Evolutionary conservation across 306 rosid genomes (phyloP).

Genomic region (Styphnolobium japonicum): DNA sequence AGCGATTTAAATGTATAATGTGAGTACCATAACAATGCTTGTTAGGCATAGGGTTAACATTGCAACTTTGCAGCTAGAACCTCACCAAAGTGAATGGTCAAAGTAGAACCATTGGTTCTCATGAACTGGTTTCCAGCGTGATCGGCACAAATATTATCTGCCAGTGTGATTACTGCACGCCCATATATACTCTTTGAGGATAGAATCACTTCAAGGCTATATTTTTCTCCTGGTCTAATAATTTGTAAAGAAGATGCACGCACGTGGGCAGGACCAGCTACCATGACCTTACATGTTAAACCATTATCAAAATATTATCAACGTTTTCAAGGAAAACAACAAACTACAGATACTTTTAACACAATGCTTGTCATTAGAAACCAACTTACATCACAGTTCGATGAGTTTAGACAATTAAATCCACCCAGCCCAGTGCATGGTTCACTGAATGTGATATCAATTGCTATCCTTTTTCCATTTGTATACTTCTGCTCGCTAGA

Average conservation of each 20-base stretch:
- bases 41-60: background rate
- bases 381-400: constrained; percentile 62
- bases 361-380: background rate
- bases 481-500: constrained; percentile 40
- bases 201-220: constrained; percentile 46
- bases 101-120: constrained; percentile 46
- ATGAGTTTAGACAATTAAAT: constrained; percentile 52
- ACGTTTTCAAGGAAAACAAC: background rate
- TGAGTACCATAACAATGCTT: background rate
- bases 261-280: constrained; percentile 48
- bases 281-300: constrained; percentile 40
- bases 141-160: constrained; percentile 48
- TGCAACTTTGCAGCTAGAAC: background rate
- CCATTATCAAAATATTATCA: background rate
- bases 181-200: constrained; percentile 33
- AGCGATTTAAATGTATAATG: constrained; percentile 4
- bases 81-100: constrained; percentile 61
- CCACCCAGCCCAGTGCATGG: constrained; percentile 58
- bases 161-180: constrained; percentile 43
- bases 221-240: constrained; percentile 34
- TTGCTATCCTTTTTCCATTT: constrained; percentile 39
- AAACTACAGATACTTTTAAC: background rate
- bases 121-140: constrained; percentile 57
- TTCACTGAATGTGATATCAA: constrained; percentile 56
- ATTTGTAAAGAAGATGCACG: constrained; percentile 45